These are phyloP conservation scores for Elaeis oleifera DNA, from an alignment of 202 grass and related monocot genomes.

Conservation along the genomic window DNA sequence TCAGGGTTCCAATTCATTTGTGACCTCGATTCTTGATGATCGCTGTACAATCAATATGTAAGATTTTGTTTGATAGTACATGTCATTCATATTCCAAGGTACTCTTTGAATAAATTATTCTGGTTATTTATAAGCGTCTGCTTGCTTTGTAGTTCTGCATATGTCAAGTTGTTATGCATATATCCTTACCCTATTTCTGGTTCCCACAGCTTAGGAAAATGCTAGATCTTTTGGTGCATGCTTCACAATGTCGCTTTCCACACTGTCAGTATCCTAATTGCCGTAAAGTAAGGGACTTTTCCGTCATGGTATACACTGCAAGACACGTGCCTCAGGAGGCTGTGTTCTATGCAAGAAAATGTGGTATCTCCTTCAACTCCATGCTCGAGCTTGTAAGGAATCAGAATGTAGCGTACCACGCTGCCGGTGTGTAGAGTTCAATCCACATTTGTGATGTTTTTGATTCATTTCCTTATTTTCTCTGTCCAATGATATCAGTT, in stretches of 20 bases:
- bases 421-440: slow-evolving; percentile 64
- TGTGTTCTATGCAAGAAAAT: slow-evolving; percentile 95
- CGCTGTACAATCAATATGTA: no score
- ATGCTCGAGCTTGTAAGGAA: slow-evolving; percentile 93
- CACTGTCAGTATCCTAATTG: slow-evolving; percentile 93
- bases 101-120: no score
- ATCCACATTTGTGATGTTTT: slow-evolving; percentile 9
- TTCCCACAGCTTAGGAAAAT: slow-evolving; percentile 89
- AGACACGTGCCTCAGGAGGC: slow-evolving; percentile 78
- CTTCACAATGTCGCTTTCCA: slow-evolving; percentile 75
- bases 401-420: slow-evolving; percentile 78
- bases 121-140: no score
- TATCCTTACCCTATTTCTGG: slow-evolving; percentile 18
- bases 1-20: no score
- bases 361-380: slow-evolving; percentile 98
- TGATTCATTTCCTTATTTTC: no score
- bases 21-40: no score
- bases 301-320: slow-evolving; percentile 85
- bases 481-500: not conserved
- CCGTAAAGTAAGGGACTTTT: slow-evolving; percentile 94
- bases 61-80: no score
- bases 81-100: no score
- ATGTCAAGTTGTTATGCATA: not conserved
- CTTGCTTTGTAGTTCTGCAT: not conserved
- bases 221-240: slow-evolving; percentile 96